Percentiles rank a stretch among this genome's conserved stretches.
These are phyloP conservation scores for Cochlearia excelsa DNA, from an alignment of 345 rosid genomes.

Conservation along the genomic window DNA sequence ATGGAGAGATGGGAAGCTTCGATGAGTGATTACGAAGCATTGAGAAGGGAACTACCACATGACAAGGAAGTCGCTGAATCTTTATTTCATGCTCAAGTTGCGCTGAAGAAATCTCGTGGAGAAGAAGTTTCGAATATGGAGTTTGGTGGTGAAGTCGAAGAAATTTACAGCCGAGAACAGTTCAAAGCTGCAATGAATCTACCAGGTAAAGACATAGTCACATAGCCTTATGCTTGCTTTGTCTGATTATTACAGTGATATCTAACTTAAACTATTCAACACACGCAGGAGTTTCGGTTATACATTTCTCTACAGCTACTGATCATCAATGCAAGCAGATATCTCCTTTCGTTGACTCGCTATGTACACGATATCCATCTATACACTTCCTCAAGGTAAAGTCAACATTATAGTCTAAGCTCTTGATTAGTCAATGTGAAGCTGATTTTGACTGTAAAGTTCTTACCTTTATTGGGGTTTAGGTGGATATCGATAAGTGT, in stretches of 20 bases:
- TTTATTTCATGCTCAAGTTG: conserved; percentile 88
- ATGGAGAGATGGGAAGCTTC: conserved; percentile 88
- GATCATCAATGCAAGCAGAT: conserved; percentile 79
- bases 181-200: conserved; percentile 73
- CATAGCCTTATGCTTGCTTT: conserved; percentile 2
- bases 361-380: conserved; percentile 84
- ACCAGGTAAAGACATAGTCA: conserved; percentile 45
- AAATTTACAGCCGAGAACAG: conserved; percentile 62
- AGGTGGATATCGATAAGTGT: conserved; percentile 41
- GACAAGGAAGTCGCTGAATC: conserved; percentile 87
- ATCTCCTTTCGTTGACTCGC: conserved; percentile 65
- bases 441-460: neutral
- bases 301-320: conserved; percentile 45
- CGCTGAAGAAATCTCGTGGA: conserved; percentile 90
- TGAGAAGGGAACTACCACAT: conserved; percentile 77
- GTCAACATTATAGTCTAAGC: no score
- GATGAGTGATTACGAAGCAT: conserved; percentile 82
- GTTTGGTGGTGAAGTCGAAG: conserved; percentile 96
- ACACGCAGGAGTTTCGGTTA: conserved; percentile 50
- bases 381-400: conserved; percentile 84
- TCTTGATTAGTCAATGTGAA: neutral
- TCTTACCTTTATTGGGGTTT: neutral
- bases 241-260: neutral
- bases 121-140: conserved; percentile 91
- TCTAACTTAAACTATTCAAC: neutral